Percentiles rank a stretch among this genome's conserved stretches.
These are phyloP conservation scores for Exidia glandulosa DNA, from an alignment of 768 basidiomycete species.

Conservation along the genomic window DNA sequence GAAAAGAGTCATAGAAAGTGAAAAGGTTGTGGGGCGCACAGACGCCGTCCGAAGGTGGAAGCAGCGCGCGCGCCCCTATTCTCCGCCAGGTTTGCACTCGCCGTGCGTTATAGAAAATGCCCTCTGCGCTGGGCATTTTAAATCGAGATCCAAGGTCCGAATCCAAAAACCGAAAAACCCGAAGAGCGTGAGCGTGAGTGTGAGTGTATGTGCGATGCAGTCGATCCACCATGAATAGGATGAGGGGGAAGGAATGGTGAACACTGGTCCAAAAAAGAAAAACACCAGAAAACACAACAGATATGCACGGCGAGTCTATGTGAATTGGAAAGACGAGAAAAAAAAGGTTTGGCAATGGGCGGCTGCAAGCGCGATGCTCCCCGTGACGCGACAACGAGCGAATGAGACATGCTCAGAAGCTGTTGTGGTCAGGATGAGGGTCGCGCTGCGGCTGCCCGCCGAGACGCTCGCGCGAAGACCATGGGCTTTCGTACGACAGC, in stretches of 20 bases:
- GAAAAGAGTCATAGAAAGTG: too few relatives aligned
- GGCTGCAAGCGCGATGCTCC: not conserved
- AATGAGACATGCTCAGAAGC: not conserved
- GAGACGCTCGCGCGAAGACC: not conserved
- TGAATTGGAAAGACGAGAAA: too few relatives aligned
- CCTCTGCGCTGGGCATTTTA: not conserved
- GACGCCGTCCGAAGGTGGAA: not conserved
- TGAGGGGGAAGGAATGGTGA: not conserved
- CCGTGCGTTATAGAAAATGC: not conserved
- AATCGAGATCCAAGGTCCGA: not conserved
- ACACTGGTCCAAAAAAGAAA: not conserved
- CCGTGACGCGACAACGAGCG: not conserved
- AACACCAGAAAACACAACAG: not conserved
- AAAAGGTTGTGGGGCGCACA: too few relatives aligned
- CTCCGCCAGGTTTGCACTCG: not conserved
- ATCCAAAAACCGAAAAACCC: not conserved
- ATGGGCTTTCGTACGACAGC: not conserved
- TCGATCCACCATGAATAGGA: not conserved
- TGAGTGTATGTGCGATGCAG: not conserved
- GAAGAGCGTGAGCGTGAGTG: not conserved
- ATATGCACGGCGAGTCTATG: not conserved
- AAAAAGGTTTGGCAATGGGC: not conserved
- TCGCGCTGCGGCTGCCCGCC: not conserved
- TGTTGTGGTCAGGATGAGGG: not conserved
- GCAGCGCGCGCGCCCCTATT: not conserved